phyloP scores from a whole-genome alignment of 176 grass and related monocot genomes.

The Rhynchospora tenuis region DNA sequence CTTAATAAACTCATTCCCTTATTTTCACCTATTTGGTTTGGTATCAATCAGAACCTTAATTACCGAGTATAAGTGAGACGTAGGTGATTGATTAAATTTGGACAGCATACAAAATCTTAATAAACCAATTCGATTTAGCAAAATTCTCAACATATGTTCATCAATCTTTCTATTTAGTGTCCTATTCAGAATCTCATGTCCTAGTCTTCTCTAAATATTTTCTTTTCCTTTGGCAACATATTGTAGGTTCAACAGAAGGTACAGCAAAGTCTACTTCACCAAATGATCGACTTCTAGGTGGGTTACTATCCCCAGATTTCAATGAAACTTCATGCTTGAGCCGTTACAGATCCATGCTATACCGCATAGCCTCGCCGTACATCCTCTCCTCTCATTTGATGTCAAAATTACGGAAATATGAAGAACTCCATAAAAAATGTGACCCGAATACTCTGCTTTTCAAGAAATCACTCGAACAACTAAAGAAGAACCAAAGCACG shows the following conservation, averaged over 20 bases:
- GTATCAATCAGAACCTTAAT: background rate
- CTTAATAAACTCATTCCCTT: background rate
- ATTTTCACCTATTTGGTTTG: background rate
- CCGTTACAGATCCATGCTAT: conserved; percentile 33
- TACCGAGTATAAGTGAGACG: background rate
- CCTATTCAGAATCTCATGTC: background rate
- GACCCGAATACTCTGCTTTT: conserved; percentile 37
- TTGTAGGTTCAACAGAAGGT: background rate
- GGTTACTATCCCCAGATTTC: conserved; percentile 47
- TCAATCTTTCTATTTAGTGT: background rate
- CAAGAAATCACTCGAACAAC: conserved; percentile 36
- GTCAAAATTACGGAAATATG: conserved; percentile 44
- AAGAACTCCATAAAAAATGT: conserved; percentile 65
- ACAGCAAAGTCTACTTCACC: background rate
- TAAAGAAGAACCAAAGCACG: conserved; percentile 37
- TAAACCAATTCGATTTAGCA: background rate
- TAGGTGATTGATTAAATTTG: background rate
- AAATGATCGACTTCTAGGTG: conserved; percentile 46
- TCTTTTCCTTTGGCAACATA: background rate
- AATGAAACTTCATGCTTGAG: conserved; percentile 52
- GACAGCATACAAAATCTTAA: background rate
- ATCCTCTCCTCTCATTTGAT: conserved; percentile 38
- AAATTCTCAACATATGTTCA: background rate
- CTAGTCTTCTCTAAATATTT: background rate
- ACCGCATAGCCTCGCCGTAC: conserved; percentile 47